A percentile compares a stretch with the other conserved stretches of the same genome.
These are phyloP conservation scores for Taxillus chinensis DNA, from an alignment of 164 flowering plant genomes.

Conservation along the genomic window DNA sequence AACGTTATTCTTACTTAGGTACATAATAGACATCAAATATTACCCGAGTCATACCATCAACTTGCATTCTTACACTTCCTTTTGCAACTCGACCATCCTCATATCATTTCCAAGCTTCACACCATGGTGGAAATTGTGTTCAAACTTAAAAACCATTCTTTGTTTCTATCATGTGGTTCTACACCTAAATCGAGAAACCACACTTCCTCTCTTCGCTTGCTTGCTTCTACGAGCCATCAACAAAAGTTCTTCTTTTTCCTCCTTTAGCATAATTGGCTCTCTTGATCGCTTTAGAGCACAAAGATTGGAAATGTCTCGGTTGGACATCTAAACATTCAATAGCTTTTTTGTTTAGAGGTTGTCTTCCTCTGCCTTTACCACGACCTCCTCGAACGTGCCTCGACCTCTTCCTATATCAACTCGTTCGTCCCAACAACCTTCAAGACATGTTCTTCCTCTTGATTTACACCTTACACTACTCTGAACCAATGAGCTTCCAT, in stretches of 20 bases:
- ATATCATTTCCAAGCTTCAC: slow-evolving; percentile 9
- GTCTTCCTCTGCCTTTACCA: slow-evolving; percentile 9
- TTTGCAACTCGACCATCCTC: slow-evolving; percentile 6
- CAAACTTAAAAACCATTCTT: neutral
- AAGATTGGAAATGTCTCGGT: slow-evolving; percentile 6
- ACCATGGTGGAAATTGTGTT: neutral
- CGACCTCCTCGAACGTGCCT: slow-evolving; percentile 12
- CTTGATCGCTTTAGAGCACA: too few species aligned
- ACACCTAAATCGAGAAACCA: slow-evolving; percentile 13
- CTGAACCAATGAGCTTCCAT: slow-evolving; percentile 14
- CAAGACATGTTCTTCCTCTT: slow-evolving; percentile 10
- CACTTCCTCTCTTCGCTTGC: neutral
- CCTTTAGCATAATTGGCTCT: slow-evolving; percentile 4
- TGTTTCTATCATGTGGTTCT: slow-evolving; percentile 11
- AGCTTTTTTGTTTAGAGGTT: slow-evolving; percentile 6
- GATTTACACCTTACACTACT: neutral
- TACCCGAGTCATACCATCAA: slow-evolving; percentile 3
- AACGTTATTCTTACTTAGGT: slow-evolving; percentile 13
- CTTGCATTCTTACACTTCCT: neutral
- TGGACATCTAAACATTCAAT: slow-evolving; percentile 11
- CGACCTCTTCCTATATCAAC: slow-evolving; percentile 13
- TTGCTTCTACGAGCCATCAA: slow-evolving; percentile 9
- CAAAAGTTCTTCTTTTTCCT: slow-evolving; percentile 7
- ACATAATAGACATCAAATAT: slow-evolving; percentile 18
- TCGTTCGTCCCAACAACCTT: neutral